phyloP scores from a whole-genome alignment of 805 yeast genomes.

The Candida parachauliodes region DNA sequence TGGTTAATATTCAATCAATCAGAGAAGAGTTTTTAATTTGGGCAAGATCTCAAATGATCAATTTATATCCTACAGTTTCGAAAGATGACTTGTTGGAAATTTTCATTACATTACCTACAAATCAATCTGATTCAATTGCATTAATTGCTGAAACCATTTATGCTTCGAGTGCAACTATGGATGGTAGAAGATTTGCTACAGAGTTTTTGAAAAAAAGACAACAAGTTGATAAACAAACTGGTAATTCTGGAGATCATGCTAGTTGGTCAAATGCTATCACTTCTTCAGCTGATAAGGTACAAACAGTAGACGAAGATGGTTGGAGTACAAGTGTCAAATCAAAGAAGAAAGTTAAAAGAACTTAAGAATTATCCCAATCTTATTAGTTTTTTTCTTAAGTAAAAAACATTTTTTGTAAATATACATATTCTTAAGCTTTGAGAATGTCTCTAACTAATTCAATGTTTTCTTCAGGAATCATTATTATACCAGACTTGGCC shows the following conservation, averaged over 20 bases:
- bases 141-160: constrained; percentile 91
- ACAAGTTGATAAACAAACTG: constrained; percentile 58
- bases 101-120: constrained; percentile 73
- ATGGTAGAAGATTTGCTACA: constrained; percentile 89
- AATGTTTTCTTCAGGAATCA: constrained; percentile 52
- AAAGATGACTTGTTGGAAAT: constrained; percentile 76
- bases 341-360: constrained; percentile 35
- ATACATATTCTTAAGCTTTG: background rate
- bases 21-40: constrained; percentile 63
- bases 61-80: constrained; percentile 71
- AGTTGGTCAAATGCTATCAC: constrained; percentile 74
- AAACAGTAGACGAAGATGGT: constrained; percentile 42
- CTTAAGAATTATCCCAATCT: no score
- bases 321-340: constrained; percentile 42
- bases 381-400: no score
- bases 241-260: constrained; percentile 37
- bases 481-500: constrained; percentile 56
- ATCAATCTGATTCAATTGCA: constrained; percentile 65
- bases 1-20: constrained; percentile 18
- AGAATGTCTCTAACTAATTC: constrained; percentile 22
- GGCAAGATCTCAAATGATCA: constrained; percentile 66
- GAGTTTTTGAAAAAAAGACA: constrained; percentile 81
- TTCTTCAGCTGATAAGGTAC: constrained; percentile 35
- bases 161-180: constrained; percentile 84
- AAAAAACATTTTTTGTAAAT: no score